Conservation (phyloP, 768 basidiomycete genomes). For the Mrakia hoshinonis region DNA sequence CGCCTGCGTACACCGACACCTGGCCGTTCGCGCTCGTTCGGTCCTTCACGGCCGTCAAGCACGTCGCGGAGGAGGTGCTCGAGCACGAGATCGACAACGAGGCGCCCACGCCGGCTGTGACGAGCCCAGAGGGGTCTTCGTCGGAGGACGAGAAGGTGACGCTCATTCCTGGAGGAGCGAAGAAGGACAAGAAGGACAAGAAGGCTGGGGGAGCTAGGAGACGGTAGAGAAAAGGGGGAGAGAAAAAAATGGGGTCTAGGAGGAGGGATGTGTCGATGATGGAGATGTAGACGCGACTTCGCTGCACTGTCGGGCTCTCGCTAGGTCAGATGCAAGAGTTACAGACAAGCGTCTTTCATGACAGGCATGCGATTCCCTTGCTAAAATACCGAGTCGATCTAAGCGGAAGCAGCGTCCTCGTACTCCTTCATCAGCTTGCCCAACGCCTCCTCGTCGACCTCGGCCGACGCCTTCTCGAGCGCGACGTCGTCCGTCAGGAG, state of each 20-base stretch:
- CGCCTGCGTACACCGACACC: constrained; percentile 9
- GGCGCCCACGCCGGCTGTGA: too few species aligned
- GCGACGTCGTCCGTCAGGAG: constrained; percentile 30
- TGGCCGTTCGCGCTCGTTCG: constrained; percentile 12
- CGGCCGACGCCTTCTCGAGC: constrained; percentile 27
- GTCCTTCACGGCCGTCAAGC: not conserved
- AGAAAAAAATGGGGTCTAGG: too few species aligned
- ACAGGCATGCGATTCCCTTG: too few species aligned
- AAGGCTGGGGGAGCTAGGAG: not conserved
- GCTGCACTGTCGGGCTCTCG: too few species aligned
- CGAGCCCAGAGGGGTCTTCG: too few species aligned
- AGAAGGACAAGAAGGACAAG: not conserved
- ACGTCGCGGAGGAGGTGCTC: not conserved
- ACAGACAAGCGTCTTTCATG: too few species aligned
- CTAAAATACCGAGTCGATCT: too few species aligned
- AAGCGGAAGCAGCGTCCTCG: constrained; percentile 25
- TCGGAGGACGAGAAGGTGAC: not conserved
- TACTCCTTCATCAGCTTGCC: constrained; percentile 32
- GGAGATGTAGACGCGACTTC: too few species aligned
- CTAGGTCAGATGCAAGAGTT: too few species aligned
- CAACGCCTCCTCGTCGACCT: constrained; percentile 29
- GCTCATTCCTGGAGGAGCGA: not conserved
- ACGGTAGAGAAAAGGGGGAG: too few species aligned
- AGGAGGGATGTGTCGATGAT: too few species aligned
- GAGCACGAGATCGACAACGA: not conserved